Evolutionary conservation across 306 rosid species (phyloP).

Genomic region (Casuarina cunninghamiana): DNA sequence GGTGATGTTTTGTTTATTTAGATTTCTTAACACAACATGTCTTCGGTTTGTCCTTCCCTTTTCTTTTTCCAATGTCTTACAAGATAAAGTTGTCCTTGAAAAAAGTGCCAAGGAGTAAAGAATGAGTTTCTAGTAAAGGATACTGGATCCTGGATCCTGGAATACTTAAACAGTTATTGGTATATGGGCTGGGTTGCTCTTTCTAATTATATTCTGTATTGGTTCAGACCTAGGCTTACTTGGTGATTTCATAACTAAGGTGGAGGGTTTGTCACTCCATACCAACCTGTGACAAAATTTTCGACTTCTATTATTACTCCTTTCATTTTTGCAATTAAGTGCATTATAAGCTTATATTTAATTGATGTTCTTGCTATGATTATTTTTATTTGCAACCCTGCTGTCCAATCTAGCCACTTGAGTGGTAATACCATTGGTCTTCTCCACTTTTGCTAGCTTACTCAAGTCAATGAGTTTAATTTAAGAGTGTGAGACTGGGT

Average conservation of each 20-base stretch:
- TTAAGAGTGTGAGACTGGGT: background rate
- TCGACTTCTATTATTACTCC: background rate
- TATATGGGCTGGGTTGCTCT: conserved; percentile 2
- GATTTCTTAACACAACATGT: background rate
- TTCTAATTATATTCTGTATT: background rate
- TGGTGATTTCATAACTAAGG: background rate
- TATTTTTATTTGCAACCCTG: background rate
- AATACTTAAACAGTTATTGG: background rate
- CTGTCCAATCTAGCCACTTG: background rate
- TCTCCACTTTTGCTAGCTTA: background rate
- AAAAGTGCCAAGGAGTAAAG: background rate
- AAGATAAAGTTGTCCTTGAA: background rate
- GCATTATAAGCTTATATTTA: background rate
- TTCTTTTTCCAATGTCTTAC: background rate
- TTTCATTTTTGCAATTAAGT: background rate
- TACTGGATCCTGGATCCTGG: background rate
- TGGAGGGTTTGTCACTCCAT: conserved; percentile 9
- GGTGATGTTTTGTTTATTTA: background rate
- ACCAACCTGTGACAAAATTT: background rate
- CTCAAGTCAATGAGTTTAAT: background rate
- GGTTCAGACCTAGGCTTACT: background rate
- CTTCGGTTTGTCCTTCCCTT: background rate
- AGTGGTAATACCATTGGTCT: background rate
- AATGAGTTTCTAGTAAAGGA: background rate
- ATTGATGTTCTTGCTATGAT: background rate